Evolutionary conservation across 2,329 filamentous ascomycete genomes (phyloP).

Genomic region (Scedosporium aurantiacum): DNA sequence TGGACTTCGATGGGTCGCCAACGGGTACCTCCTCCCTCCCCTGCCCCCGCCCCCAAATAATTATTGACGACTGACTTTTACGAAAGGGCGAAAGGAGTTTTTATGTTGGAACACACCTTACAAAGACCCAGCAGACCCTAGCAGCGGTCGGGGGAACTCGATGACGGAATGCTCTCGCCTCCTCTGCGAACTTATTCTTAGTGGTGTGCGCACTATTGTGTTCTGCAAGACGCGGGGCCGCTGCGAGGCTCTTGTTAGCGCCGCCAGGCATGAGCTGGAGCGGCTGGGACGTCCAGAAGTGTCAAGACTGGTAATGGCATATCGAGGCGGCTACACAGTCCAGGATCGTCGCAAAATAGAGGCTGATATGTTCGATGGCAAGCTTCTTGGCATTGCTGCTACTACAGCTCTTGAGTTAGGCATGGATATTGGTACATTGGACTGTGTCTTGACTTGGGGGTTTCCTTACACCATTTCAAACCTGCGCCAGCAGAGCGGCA

Average conservation of each 20-base stretch:
- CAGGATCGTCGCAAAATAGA: slow-evolving; percentile 85
- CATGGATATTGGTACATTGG: slow-evolving; percentile 87
- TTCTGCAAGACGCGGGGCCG: slow-evolving; percentile 83
- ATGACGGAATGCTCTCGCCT: slow-evolving; percentile 79
- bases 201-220: slow-evolving; percentile 83
- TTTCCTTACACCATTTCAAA: slow-evolving; percentile 96
- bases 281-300: slow-evolving; percentile 64
- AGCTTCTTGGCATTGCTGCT: slow-evolving; percentile 82
- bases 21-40: slow-evolving; percentile 29
- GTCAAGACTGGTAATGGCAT: slow-evolving; percentile 78
- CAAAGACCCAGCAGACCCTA: slow-evolving; percentile 77
- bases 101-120: slow-evolving; percentile 96
- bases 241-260: slow-evolving; percentile 73
- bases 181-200: slow-evolving; percentile 79
- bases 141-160: slow-evolving; percentile 73
- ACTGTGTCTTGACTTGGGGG: slow-evolving; percentile 86
- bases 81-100: slow-evolving; percentile 72
- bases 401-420: slow-evolving; percentile 89
- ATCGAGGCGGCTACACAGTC: slow-evolving; percentile 87
- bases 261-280: slow-evolving; percentile 68
- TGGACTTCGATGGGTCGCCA: slow-evolving; percentile 88
- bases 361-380: slow-evolving; percentile 92
- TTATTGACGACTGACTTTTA: background rate
- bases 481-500: slow-evolving; percentile 83
- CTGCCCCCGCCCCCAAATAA: background rate